phyloP scores from a whole-genome alignment of 2,329 filamentous ascomycete species.

The Calonectria pauciramosa region DNA sequence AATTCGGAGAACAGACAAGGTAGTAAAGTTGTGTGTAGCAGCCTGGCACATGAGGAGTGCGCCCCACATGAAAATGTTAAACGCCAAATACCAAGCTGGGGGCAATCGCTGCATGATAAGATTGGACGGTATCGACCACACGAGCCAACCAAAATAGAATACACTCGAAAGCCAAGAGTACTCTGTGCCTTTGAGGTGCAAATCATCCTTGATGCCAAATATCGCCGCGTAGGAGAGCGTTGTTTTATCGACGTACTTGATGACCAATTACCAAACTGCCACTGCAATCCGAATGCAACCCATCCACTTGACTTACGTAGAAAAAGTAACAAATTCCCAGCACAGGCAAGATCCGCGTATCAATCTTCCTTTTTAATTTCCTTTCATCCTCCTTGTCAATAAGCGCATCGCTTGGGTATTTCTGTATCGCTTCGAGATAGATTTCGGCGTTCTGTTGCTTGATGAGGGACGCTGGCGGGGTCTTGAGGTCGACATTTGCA shows the following conservation, averaged over 20 bases:
- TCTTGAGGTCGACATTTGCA: not conserved
- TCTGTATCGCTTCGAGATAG: slow-evolving; percentile 51
- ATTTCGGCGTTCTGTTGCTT: slow-evolving; percentile 41
- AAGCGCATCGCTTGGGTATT: slow-evolving; percentile 54
- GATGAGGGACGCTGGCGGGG: not conserved
- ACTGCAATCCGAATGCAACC: no score
- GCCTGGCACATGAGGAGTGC: slow-evolving; percentile 64
- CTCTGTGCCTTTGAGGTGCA: slow-evolving; percentile 66
- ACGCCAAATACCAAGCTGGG: slow-evolving; percentile 53
- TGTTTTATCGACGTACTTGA: slow-evolving; percentile 58
- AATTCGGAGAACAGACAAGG: slow-evolving; percentile 67
- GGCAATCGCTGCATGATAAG: slow-evolving; percentile 50
- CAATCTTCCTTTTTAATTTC: slow-evolving; percentile 53
- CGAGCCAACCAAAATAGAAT: slow-evolving; percentile 55
- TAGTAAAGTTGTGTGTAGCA: slow-evolving; percentile 67
- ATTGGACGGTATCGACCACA: slow-evolving; percentile 51
- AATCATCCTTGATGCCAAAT: slow-evolving; percentile 72
- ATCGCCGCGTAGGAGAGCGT: slow-evolving; percentile 75
- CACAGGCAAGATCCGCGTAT: slow-evolving; percentile 53
- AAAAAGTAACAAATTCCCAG: slow-evolving; percentile 58
- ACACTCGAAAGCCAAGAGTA: slow-evolving; percentile 61
- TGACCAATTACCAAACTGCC: no score
- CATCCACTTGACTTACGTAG: slow-evolving; percentile 35
- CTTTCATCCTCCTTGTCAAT: slow-evolving; percentile 52
- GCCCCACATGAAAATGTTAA: slow-evolving; percentile 70